Conservation (phyloP, 331 rosid species). For the Pyrus hybrid region DNA sequence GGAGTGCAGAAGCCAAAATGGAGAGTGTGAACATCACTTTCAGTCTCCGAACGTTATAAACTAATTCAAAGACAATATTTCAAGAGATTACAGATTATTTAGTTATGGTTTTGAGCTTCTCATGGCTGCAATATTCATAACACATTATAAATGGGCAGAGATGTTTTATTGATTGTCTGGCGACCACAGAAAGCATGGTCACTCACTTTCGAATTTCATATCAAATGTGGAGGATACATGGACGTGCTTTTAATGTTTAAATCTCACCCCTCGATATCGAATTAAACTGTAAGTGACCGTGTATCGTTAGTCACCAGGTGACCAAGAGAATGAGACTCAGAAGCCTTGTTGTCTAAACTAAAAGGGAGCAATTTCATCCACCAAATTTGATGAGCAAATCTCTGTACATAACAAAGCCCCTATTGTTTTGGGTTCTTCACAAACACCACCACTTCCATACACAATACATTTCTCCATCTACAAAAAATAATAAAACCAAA, state of each 20-base stretch:
- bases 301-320: background rate
- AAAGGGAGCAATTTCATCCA: background rate
- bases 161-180: background rate
- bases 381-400: slow-evolving; percentile 25
- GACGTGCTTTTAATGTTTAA: background rate
- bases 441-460: slow-evolving; percentile 42
- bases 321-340: background rate
- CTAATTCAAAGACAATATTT: too few species aligned
- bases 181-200: background rate
- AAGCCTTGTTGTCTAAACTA: too few species aligned
- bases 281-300: background rate
- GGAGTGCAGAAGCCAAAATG: too few species aligned
- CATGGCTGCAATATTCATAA: too few species aligned
- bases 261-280: background rate
- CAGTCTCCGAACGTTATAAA: too few species aligned
- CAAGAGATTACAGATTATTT: too few species aligned
- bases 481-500: slow-evolving; percentile 18
- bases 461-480: slow-evolving; percentile 44
- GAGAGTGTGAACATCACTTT: too few species aligned
- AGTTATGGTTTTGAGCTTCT: too few species aligned
- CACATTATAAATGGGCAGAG: background rate
- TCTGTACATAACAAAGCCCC: slow-evolving; percentile 40
- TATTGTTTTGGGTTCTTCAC: slow-evolving; percentile 40
- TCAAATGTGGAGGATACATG: background rate
- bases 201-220: background rate